These are phyloP conservation scores for Cunninghamia lanceolata DNA, from an alignment of 75 land plant species.

Conservation along the genomic window DNA sequence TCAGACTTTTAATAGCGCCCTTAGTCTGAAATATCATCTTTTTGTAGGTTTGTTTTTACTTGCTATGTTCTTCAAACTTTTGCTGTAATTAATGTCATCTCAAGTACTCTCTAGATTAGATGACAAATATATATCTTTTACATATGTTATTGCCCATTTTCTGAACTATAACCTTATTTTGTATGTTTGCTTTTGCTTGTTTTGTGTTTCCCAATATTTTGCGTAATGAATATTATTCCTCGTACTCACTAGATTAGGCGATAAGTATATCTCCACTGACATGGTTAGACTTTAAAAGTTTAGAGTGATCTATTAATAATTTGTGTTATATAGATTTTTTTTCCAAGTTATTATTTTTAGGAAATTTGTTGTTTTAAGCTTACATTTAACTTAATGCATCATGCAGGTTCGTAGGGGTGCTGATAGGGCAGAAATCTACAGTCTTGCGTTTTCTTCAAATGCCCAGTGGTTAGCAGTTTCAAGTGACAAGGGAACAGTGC, in stretches of 20 bases:
- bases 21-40: not conserved
- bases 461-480: conserved; percentile 89
- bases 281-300: no score
- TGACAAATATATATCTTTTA: not conserved
- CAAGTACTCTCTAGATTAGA: not conserved
- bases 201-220: not conserved
- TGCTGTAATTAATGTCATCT: not conserved
- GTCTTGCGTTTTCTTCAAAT: conserved; percentile 79
- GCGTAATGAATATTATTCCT: not conserved
- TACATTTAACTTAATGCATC: not conserved
- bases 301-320: no score
- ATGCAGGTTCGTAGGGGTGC: conserved; percentile 84
- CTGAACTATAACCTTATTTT: not conserved
- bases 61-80: not conserved
- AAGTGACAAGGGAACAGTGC: conserved; percentile 95
- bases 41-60: not conserved
- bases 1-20: no score
- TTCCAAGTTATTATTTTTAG: not conserved
- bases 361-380: not conserved
- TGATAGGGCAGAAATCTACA: conserved; percentile 84
- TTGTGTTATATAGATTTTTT: not conserved
- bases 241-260: not conserved
- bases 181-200: not conserved
- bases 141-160: not conserved
- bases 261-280: not conserved